Percentiles rank a stretch among this genome's conserved stretches.
Conservation (phyloP, 805 yeast species). For the Candida stauntonica region DNA sequence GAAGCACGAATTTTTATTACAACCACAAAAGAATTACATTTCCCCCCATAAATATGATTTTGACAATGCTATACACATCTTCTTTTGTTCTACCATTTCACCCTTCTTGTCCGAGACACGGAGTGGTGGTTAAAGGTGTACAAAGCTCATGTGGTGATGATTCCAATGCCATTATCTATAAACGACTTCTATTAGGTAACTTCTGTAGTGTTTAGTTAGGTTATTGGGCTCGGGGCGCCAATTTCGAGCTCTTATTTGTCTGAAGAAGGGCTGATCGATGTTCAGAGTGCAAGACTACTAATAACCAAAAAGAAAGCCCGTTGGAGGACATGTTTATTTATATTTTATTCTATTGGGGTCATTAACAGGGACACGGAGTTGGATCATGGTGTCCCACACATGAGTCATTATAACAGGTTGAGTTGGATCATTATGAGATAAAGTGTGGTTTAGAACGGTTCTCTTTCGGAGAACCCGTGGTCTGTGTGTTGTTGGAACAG, state of each 20-base stretch:
- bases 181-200: not conserved
- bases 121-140: too few species aligned
- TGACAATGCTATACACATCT: conserved; percentile 1
- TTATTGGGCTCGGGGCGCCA: too few species aligned
- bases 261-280: too few species aligned
- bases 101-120: not conserved
- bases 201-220: too few species aligned
- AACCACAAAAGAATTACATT: too few species aligned
- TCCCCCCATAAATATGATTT: too few species aligned
- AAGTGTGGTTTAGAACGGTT: not conserved
- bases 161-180: not conserved
- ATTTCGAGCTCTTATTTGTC: too few species aligned
- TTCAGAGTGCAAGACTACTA: too few species aligned
- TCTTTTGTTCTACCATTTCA: too few species aligned
- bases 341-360: conserved; percentile 5
- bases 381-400: conserved; percentile 10
- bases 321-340: conserved; percentile 9
- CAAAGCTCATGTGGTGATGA: not conserved
- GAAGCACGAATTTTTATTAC: too few species aligned
- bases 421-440: conserved; percentile 11
- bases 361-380: conserved; percentile 9
- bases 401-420: conserved; percentile 6
- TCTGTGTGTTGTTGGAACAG: conserved; percentile 9
- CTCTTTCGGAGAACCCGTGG: too few species aligned
- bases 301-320: conserved; percentile 3